These are phyloP conservation scores for Dendrothele bispora DNA, from an alignment of 768 basidiomycete species.

Conservation along the genomic window DNA sequence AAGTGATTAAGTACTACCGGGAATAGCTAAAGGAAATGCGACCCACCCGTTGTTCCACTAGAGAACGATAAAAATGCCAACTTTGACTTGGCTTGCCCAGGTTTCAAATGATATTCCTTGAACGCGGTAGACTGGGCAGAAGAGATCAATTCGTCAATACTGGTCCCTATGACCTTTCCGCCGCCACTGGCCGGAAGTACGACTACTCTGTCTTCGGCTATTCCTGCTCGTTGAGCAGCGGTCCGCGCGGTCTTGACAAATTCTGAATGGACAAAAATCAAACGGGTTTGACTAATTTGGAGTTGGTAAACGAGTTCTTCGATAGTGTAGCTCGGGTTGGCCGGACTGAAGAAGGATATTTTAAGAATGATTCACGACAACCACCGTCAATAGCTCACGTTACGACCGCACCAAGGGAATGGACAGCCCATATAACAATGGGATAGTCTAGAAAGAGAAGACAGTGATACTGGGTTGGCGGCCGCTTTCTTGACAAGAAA, in stretches of 20 bases:
- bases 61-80: slow-evolving; percentile 73
- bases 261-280: slow-evolving; percentile 50
- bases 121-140: too few relatives aligned
- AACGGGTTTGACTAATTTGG: slow-evolving; percentile 40
- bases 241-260: slow-evolving; percentile 37
- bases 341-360: slow-evolving; percentile 45
- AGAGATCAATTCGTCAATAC: background rate
- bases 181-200: slow-evolving; percentile 27
- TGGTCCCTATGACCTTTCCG: background rate
- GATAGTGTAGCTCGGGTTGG: slow-evolving; percentile 59
- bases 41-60: slow-evolving; percentile 71
- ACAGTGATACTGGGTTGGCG: slow-evolving; percentile 2
- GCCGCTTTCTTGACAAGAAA: background rate
- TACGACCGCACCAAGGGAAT: slow-evolving; percentile 55
- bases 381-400: slow-evolving; percentile 39
- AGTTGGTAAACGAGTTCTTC: slow-evolving; percentile 60
- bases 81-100: slow-evolving; percentile 60
- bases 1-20: background rate
- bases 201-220: slow-evolving; percentile 43
- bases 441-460: slow-evolving; percentile 46
- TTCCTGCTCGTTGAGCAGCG: slow-evolving; percentile 18
- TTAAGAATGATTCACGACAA: slow-evolving; percentile 4
- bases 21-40: slow-evolving; percentile 18
- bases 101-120: too few relatives aligned
- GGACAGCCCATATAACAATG: slow-evolving; percentile 57